Percentiles rank a stretch among this genome's conserved stretches.
These are phyloP conservation scores for Candida nitratophila DNA, from an alignment of 805 yeast species.

Conservation along the genomic window DNA sequence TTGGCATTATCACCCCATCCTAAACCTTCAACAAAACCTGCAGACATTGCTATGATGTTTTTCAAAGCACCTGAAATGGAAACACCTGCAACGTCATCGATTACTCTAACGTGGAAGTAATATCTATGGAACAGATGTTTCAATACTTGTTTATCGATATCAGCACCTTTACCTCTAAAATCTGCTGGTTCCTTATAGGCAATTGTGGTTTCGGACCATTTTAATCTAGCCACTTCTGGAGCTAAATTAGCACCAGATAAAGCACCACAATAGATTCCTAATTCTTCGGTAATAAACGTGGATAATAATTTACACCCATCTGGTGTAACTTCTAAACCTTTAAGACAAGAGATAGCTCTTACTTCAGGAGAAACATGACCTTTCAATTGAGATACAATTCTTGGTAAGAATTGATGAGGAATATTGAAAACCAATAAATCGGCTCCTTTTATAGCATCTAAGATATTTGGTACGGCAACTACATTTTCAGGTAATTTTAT, in stretches of 20 bases:
- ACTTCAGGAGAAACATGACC: conserved; percentile 66
- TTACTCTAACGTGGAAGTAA: conserved; percentile 93
- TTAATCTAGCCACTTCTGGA: conserved; percentile 90
- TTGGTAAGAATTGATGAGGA: conserved; percentile 91
- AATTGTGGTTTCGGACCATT: conserved; percentile 97
- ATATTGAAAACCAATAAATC: conserved; percentile 89
- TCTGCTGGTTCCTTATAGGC: conserved; percentile 77
- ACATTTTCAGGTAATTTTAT: conserved; percentile 82
- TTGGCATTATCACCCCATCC: conserved; percentile 99
- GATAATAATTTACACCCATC: conserved; percentile 82
- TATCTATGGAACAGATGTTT: conserved; percentile 92
- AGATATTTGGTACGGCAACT: conserved; percentile 79
- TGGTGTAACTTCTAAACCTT: conserved; percentile 86
- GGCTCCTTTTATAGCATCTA: conserved; percentile 69
- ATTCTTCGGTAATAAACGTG: conserved; percentile 66
- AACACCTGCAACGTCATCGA: conserved; percentile 92
- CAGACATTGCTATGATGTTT: conserved; percentile 92
- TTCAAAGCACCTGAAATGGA: conserved; percentile 96
- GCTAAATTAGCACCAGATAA: conserved; percentile 96
- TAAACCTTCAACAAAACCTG: conserved; percentile 94
- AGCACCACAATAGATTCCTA: conserved; percentile 92
- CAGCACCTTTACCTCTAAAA: conserved; percentile 58
- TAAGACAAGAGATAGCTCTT: conserved; percentile 91
- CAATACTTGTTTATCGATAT: conserved; percentile 64
- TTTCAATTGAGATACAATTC: conserved; percentile 66